Conservation (phyloP, 1,284 basidiomycete genomes). For the Crepidotus sp. region DNA sequence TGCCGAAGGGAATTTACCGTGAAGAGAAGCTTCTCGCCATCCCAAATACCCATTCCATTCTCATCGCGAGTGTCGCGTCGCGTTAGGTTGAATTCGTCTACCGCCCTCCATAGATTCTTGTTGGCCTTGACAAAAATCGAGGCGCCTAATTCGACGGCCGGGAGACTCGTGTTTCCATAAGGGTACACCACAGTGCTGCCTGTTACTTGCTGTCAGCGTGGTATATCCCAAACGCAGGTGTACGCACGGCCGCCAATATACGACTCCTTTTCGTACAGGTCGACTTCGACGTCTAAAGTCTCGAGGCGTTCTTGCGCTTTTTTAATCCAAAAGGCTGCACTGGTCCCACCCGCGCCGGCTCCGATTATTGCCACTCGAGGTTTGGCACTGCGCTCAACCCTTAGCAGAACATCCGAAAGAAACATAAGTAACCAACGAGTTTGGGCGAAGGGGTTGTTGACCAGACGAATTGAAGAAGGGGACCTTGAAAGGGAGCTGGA, state of each 20-base stretch:
- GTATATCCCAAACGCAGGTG: conserved; percentile 6
- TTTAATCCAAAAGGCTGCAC: conserved; percentile 81
- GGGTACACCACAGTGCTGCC: conserved; percentile 60
- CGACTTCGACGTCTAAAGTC: conserved; percentile 63
- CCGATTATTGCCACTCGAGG: conserved; percentile 74
- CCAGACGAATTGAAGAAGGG: conserved; percentile 33
- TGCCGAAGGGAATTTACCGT: conserved; percentile 34
- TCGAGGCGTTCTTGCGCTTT: conserved; percentile 64
- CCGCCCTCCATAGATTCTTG: conserved; percentile 76
- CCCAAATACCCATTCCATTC: conserved; percentile 66
- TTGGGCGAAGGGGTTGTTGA: conserved; percentile 19
- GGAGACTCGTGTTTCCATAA: conserved; percentile 53
- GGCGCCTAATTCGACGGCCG: conserved; percentile 77
- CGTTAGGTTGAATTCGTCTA: conserved; percentile 71
- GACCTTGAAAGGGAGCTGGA: conserved; percentile 50
- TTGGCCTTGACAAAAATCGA: conserved; percentile 83
- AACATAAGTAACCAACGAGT: too few species aligned
- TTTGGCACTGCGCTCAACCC: too few species aligned
- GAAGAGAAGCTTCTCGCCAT: conserved; percentile 69
- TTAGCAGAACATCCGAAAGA: too few species aligned
- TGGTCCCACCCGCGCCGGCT: conserved; percentile 79
- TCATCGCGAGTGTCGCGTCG: conserved; percentile 46
- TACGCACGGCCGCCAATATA: conserved; percentile 81
- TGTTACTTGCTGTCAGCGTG: conserved; percentile 1
- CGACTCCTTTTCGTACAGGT: conserved; percentile 70